Evolutionary conservation across 768 basidiomycete genomes (phyloP).

Genomic region (Antrodiella citrinella): DNA sequence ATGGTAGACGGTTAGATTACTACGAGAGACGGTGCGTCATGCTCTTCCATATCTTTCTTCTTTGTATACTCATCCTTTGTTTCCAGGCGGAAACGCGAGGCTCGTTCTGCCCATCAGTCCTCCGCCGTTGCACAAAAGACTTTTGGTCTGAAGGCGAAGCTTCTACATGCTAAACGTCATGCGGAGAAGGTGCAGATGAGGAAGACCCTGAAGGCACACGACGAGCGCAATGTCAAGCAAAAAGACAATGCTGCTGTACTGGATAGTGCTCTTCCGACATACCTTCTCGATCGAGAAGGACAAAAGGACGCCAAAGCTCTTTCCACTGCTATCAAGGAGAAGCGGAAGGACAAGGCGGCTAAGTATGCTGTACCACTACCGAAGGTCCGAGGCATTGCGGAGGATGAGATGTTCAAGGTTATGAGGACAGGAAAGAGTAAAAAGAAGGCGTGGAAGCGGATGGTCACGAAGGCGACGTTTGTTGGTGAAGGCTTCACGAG

Average conservation of each 20-base stretch:
- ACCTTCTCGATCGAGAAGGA: constrained; percentile 94
- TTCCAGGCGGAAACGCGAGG: constrained; percentile 71
- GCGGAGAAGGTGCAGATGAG: constrained; percentile 97
- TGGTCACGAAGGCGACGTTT: constrained; percentile 99
- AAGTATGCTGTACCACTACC: constrained; percentile 96
- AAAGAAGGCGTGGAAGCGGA: constrained; percentile 96
- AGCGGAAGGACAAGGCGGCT: constrained; percentile 97
- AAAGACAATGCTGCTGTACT: constrained; percentile 75
- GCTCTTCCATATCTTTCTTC: neutral
- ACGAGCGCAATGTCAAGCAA: constrained; percentile 97
- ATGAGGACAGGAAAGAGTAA: constrained; percentile 96
- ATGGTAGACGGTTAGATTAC: constrained; percentile 93
- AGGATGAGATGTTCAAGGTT: constrained; percentile 99
- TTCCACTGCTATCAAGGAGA: constrained; percentile 94
- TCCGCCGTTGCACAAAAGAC: constrained; percentile 88
- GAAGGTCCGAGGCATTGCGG: constrained; percentile 95
- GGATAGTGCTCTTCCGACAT: constrained; percentile 90
- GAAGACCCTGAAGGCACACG: constrained; percentile 99
- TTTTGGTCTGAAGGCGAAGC: constrained; percentile 94
- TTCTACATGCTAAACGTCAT: constrained; percentile 95
- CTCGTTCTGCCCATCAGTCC: constrained; percentile 64
- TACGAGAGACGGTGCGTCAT: constrained; percentile 83
- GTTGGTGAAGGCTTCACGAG: constrained; percentile 97
- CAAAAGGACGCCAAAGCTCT: constrained; percentile 97
- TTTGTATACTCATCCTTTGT: constrained; percentile 5